Base-by-base conservation (phyloP, 495 filamentous ascomycete genomes). In the Pseudomonodictys pantanalensis region DNA sequence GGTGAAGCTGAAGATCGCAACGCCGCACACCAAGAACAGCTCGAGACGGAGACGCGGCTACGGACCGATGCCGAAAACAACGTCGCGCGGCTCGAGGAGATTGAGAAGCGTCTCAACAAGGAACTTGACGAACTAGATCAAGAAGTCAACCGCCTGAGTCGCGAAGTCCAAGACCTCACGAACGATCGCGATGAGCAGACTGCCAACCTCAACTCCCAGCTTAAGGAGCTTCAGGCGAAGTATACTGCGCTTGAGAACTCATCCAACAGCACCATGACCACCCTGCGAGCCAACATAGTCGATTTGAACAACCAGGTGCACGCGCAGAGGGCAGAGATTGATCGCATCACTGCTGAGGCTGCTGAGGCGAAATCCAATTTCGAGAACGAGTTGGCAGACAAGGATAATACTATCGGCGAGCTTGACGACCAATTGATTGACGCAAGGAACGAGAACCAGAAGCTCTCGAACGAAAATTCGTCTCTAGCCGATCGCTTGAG, bases 221-320 rank as follows among this genome's bases (percentile, higher is more conserved):
- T 66, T 22, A 48, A 58, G 7, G 42, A 47, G 2, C 28, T 64
- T 11, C 10, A 45, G 2, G 4, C 53, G 8, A 41, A 58, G 29
- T 55, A 39, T 24, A 42, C 32, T 15, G 56, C 49, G 0, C 26
- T 62, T 5, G 46, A 61, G n/a, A 39, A 39, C 17, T 26, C 49
- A 20, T 35, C 59, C 48, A 45, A 49, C 1, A 39, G n/a, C 8
- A 41, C 52, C n/a, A 60, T 60, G 29, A 38, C 29, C 9, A 46
- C 56, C 11, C 51, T 69, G 1, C 32, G 57, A 1, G 49, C 49
- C 23, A 57, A 20, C 0, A 61, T 66, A 26, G 35, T n/a, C 0
- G 64, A 56, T 6, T 51, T 68, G 1, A 64, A 60, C 20, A 58
- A 65, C 12, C 39, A 62, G 12, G 56, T 65, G 5, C 49, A 35